These are phyloP conservation scores for Malassezia japonica DNA, from an alignment of 1,284 basidiomycete species.

Conservation along the genomic window DNA sequence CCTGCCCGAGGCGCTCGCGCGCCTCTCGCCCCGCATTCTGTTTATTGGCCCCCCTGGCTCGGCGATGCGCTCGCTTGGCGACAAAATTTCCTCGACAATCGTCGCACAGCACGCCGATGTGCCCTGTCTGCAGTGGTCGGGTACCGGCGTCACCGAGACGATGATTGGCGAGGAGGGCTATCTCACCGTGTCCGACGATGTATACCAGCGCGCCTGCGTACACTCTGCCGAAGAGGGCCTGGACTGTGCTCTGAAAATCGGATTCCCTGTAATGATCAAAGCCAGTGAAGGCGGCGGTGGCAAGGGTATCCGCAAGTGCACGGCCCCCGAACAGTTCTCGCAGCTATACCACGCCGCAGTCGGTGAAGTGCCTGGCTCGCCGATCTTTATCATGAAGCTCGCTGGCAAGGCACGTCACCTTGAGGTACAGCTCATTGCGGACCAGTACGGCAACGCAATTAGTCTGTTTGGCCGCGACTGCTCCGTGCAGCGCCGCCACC, in stretches of 20 bases:
- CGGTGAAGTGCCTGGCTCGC: constrained; percentile 90
- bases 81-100: constrained; percentile 99
- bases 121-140: constrained; percentile 99
- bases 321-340: constrained; percentile 67
- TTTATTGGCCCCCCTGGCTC: constrained; percentile 99
- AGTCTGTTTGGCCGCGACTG: constrained; percentile 98
- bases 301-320: constrained; percentile 60
- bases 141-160: constrained; percentile 85
- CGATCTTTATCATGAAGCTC: constrained; percentile 99
- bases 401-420: constrained; percentile 93
- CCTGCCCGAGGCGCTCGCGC: constrained; percentile 84
- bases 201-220: constrained; percentile 82
- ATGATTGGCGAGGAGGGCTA: constrained; percentile 75
- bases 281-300: constrained; percentile 97
- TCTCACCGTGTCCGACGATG: constrained; percentile 84
- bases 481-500: constrained; percentile 97
- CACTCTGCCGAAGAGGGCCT: constrained; percentile 81
- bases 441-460: constrained; percentile 99
- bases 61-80: constrained; percentile 96
- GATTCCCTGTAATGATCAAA: constrained; percentile 99
- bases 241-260: constrained; percentile 72
- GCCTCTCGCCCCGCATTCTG: constrained; percentile 87
- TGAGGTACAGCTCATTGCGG: constrained; percentile 95
- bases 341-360: constrained; percentile 86
- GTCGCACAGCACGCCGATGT: constrained; percentile 94